Evolutionary conservation across 129 eudicot genomes (phyloP), one percentile per base, ranked within the genome.

Genomic region (Flaveria bidentis): DNA sequence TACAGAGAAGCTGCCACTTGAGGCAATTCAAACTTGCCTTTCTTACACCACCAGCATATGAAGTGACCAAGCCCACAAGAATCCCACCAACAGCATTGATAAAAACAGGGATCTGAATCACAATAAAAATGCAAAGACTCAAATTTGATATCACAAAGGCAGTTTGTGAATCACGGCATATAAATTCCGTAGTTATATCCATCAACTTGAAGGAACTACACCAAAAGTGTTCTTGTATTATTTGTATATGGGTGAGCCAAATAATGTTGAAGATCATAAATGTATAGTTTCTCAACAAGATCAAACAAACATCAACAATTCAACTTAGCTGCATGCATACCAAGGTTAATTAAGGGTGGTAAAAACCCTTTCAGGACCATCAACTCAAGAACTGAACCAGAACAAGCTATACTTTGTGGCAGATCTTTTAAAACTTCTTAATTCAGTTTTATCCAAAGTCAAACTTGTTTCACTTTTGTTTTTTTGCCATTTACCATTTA

Each of bases 21-120:
- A 20, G 64, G 12, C 6, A 12, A 52, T 20, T 69, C 1, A 62
- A 70, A 83, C 94, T 81, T 74, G 82, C 99, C 99, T 94, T 94
- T 72, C 96, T 81, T 49, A 95, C 97, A 49, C 99, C 97, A 71
- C 97, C 99, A 77, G 97, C 99, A 82, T 91, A 91, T 50, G 92
- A 78, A 53, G 99, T 95, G 73, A 91, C 94, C 23, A 95, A 94
- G 30, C 99, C 99, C 78, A 95, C 99, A 81, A 94, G 96, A 63
- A 63, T 63, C 20, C 69, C 99, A 62, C 99, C 97, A 83, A 89
- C 87, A 85, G 97, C 99, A 86, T 95, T 95, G 74, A 87, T 70
- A 66, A 88, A 50, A 57, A 91, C 92, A 76, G 99, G 99, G 76
- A 95, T 85, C 97, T 91, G 91, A 53, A 85, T 15, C 44, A 63